Percentiles rank a stretch among this genome's conserved stretches.
These are phyloP conservation scores for Phytophthora sojae DNA, from an alignment of 352 stramenopile species.

Conservation along the genomic window DNA sequence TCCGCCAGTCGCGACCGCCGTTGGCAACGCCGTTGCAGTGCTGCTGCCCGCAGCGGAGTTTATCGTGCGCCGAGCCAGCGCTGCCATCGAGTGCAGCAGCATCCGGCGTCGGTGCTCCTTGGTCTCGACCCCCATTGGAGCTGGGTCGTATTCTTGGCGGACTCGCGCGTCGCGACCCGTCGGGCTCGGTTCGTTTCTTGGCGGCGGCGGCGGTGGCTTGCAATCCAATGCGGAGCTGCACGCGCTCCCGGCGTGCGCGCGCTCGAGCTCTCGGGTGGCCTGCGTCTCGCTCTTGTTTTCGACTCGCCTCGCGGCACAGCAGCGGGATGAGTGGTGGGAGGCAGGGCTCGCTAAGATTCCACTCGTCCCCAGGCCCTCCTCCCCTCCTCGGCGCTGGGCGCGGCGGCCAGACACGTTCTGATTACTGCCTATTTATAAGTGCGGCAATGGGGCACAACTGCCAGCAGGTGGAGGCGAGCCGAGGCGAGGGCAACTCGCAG, in stretches of 20 bases:
- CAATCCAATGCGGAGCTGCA: conserved; percentile 13
- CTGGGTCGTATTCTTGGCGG: conserved; percentile 25
- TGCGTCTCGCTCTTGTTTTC: conserved; percentile 16
- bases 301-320: conserved; percentile 8
- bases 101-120: conserved; percentile 45
- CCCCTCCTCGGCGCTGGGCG: conserved; percentile 15
- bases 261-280: conserved; percentile 11
- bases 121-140: conserved; percentile 45
- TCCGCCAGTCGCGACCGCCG: conserved; percentile 21
- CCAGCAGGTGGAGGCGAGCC: too few relatives aligned
- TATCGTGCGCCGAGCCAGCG: conserved; percentile 35
- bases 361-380: conserved; percentile 33
- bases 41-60: conserved; percentile 10
- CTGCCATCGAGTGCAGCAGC: conserved; percentile 50
- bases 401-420: conserved; percentile 30
- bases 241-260: not conserved
- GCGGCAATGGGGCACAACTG: conserved; percentile 16
- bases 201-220: not conserved
- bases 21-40: conserved; percentile 7
- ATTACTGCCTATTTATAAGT: conserved; percentile 48
- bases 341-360: conserved; percentile 35
- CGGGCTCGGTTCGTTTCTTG: conserved; percentile 30
- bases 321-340: conserved; percentile 27
- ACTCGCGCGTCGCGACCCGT: conserved; percentile 28
- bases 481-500: not conserved